Percentiles rank a stretch among this genome's conserved stretches.
phyloP scores from a whole-genome alignment of 257 asterid genomes.

The Plantago elongata region DNA sequence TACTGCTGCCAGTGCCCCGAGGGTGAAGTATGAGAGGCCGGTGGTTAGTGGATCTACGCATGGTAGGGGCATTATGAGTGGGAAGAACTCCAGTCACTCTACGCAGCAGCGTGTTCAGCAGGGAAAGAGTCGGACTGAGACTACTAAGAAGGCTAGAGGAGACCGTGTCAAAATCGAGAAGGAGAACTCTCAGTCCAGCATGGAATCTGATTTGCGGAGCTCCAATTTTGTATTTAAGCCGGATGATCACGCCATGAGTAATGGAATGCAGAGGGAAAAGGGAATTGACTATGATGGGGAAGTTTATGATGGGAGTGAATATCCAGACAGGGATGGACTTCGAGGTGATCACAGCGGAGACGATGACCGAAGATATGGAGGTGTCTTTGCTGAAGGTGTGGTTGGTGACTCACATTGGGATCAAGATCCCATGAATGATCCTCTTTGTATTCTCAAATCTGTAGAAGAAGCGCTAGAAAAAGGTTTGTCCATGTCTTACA shows the following conservation, averaged over 20 bases:
- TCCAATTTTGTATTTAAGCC: slow-evolving; percentile 48
- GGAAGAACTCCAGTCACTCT: slow-evolving; percentile 16
- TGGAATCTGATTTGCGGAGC: slow-evolving; percentile 73
- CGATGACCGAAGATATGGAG: slow-evolving; percentile 36
- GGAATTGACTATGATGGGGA: slow-evolving; percentile 35
- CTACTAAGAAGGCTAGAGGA: slow-evolving; percentile 59
- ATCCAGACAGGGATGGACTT: slow-evolving; percentile 26
- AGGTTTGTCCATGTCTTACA: slow-evolving; percentile 36
- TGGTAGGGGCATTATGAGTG: slow-evolving; percentile 27
- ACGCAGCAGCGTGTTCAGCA: slow-evolving; percentile 34
- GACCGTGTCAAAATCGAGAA: slow-evolving; percentile 55
- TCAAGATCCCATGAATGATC: slow-evolving; percentile 47
- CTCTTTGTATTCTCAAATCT: slow-evolving; percentile 44
- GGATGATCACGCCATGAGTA: slow-evolving; percentile 43
- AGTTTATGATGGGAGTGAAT: slow-evolving; percentile 37
- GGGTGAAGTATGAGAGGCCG: slow-evolving; percentile 28
- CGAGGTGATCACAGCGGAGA: slow-evolving; percentile 30
- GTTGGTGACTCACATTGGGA: slow-evolving; percentile 46
- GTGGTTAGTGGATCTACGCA: slow-evolving; percentile 16
- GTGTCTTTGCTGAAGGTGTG: slow-evolving; percentile 31
- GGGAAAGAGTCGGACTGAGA: slow-evolving; percentile 34
- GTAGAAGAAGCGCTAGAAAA: slow-evolving; percentile 56
- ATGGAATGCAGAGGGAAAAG: slow-evolving; percentile 41
- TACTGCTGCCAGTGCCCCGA: slow-evolving; percentile 61
- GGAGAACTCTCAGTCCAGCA: slow-evolving; percentile 72